These are phyloP conservation scores for Coemansia sp. DNA, from an alignment of 192 early-diverging fungal genomes.

Conservation along the genomic window DNA sequence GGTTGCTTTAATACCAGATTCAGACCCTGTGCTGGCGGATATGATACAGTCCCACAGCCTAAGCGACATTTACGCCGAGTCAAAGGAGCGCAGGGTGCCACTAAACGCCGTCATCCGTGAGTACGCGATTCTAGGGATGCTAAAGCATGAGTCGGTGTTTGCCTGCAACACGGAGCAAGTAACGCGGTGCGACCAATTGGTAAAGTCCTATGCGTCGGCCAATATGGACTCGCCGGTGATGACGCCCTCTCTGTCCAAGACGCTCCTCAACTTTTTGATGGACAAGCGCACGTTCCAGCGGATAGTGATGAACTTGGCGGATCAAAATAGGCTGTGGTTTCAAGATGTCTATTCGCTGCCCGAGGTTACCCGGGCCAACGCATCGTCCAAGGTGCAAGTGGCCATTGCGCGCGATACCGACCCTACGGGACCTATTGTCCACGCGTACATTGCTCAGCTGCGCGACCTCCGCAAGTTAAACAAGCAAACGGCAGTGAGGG, in stretches of 20 bases:
- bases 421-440: conserved; percentile 18
- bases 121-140: conserved; percentile 17
- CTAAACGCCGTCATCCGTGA: conserved; percentile 29
- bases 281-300: conserved; percentile 41
- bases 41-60: conserved; percentile 6
- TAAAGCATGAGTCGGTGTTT: conserved; percentile 24
- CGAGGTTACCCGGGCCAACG: not conserved
- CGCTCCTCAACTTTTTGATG: conserved; percentile 6
- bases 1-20: not conserved
- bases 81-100: conserved; percentile 7
- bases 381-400: not conserved
- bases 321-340: conserved; percentile 9
- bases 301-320: conserved; percentile 12
- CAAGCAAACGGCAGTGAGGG: not conserved
- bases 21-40: not conserved
- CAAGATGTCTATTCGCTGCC: not conserved
- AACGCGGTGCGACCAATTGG: not conserved
- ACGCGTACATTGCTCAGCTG: conserved; percentile 23
- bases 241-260: not conserved
- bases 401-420: conserved; percentile 21
- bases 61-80: conserved; percentile 15
- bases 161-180: not conserved
- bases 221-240: conserved; percentile 3
- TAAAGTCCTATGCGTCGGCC: conserved; percentile 6
- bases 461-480: conserved; percentile 15